Base-by-base conservation (phyloP, 352 stramenopile genomes). In the Phytophthora melonis region DNA sequence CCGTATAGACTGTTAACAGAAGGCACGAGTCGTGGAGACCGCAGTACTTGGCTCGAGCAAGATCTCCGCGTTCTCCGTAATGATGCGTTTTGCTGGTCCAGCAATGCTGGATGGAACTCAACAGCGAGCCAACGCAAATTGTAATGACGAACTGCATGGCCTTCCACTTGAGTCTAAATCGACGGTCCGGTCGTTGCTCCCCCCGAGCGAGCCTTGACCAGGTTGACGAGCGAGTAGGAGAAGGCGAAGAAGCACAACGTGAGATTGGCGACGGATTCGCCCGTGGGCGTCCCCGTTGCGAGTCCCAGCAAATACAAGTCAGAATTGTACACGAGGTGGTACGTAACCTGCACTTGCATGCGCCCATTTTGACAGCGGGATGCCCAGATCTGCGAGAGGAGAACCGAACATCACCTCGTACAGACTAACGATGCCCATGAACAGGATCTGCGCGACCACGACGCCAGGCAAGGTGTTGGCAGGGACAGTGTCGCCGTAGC, bases 1-100 rank as follows among this genome's bases (percentile, higher is more conserved):
- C 27, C 27, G 27, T 61, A 30, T 75, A 67, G 8, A 70, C 47
- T 14, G 45, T 71, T 56, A 75, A 75, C 1, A 75, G 47, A 16
- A 75, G 23, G 50, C 68, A 75, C n/a, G 68, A 47, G 30, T 75
- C 68, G 19, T 64, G 70, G 18, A 75, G 55, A n/a, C 61, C 50
- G 27, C 68, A 75, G 23, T 64, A 52, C 36, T 66, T 63, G 27
- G 27, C 27, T 32, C 27, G 27, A 32, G 27, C 27, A 32, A 32
- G 27, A 32, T 32, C 27, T 32, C 27, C 27, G 27, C 27, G 4
- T 32, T 32, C 27, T 32, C 5, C 27, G 27, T 32, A 32, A 32
- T 32, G 4, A 32, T 32, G 27, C 27, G 27, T 32, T 27, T 27
- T n/a, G n/a, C n/a, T n/a, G n/a, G n/a, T n/a, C n/a, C n/a, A n/a